These are phyloP conservation scores for Diaporthe sp. DNA, from an alignment of 2,329 filamentous ascomycete genomes.

Conservation along the genomic window DNA sequence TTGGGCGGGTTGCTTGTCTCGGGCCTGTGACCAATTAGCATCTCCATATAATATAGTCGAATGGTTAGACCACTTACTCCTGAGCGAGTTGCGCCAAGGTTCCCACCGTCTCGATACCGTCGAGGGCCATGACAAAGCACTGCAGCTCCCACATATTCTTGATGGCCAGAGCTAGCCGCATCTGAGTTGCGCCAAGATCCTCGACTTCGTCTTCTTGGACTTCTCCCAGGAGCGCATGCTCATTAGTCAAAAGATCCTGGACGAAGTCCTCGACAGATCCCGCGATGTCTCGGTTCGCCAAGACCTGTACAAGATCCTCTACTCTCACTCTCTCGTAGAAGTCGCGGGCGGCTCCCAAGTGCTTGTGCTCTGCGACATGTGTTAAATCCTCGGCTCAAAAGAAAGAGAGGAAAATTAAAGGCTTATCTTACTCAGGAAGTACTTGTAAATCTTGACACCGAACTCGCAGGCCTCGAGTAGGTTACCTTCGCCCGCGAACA, in stretches of 20 bases:
- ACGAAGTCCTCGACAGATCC: constrained; percentile 59
- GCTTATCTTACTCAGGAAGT: constrained; percentile 79
- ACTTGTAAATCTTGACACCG: constrained; percentile 82
- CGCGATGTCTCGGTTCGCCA: constrained; percentile 53
- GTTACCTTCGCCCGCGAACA: constrained; percentile 75
- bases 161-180: constrained; percentile 53
- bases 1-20: constrained; percentile 50
- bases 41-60: background rate
- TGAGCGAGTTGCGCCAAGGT: constrained; percentile 65
- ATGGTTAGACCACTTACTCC: constrained; percentile 59
- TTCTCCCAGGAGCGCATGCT: constrained; percentile 39
- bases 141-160: constrained; percentile 77
- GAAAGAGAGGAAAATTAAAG: constrained; percentile 44
- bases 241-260: constrained; percentile 51
- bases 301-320: constrained; percentile 59
- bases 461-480: constrained; percentile 52
- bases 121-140: constrained; percentile 73
- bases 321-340: constrained; percentile 67
- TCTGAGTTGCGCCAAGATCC: constrained; percentile 59
- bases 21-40: constrained; percentile 49
- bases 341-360: constrained; percentile 67
- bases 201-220: constrained; percentile 48
- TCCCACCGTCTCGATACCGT: constrained; percentile 77
- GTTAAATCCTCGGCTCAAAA: constrained; percentile 44
- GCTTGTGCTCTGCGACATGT: constrained; percentile 57